phyloP scores from a whole-genome alignment of 2,329 filamentous ascomycete genomes.

The Sclerotinia minor region DNA sequence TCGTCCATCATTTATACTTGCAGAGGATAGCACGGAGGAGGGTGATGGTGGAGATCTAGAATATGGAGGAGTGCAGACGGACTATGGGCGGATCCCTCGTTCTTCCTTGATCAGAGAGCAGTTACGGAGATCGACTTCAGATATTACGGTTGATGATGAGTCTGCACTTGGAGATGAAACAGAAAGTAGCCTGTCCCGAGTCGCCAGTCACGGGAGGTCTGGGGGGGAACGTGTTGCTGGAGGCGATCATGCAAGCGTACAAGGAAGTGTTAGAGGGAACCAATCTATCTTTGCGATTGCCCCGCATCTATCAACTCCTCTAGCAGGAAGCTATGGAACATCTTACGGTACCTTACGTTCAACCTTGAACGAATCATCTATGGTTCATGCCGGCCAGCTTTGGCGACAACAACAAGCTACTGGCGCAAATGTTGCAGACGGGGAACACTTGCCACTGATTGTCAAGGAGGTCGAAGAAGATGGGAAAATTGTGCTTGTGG shows the following conservation, averaged over 20 bases:
- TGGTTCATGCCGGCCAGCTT: constrained; percentile 53
- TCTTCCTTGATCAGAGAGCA: constrained; percentile 53
- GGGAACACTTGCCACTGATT: constrained; percentile 72
- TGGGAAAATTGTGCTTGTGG: constrained; percentile 77
- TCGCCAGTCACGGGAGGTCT: constrained; percentile 46
- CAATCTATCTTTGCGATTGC: constrained; percentile 58
- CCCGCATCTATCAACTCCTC: constrained; percentile 64
- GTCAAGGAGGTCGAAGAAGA: constrained; percentile 88
- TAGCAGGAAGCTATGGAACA: constrained; percentile 70
- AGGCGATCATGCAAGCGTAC: constrained; percentile 34
- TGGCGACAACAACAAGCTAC: constrained; percentile 51
- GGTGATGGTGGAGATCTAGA: constrained; percentile 32
- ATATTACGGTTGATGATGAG: constrained; percentile 39
- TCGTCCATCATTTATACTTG: constrained; percentile 70
- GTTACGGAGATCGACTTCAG: constrained; percentile 46
- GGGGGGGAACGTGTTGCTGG: constrained; percentile 29
- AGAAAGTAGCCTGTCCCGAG: constrained; percentile 31
- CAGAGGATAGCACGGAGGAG: constrained; percentile 47
- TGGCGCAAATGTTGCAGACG: constrained; percentile 50
- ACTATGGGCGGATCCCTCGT: constrained; percentile 33
- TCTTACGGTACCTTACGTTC: constrained; percentile 56
- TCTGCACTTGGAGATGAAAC: constrained; percentile 25
- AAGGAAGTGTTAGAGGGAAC: constrained; percentile 42
- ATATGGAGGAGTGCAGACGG: constrained; percentile 36
- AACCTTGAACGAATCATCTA: constrained; percentile 45